Evolutionary conservation across 2,329 filamentous ascomycete species (phyloP).

Genomic region (Botryotinia globosa): DNA sequence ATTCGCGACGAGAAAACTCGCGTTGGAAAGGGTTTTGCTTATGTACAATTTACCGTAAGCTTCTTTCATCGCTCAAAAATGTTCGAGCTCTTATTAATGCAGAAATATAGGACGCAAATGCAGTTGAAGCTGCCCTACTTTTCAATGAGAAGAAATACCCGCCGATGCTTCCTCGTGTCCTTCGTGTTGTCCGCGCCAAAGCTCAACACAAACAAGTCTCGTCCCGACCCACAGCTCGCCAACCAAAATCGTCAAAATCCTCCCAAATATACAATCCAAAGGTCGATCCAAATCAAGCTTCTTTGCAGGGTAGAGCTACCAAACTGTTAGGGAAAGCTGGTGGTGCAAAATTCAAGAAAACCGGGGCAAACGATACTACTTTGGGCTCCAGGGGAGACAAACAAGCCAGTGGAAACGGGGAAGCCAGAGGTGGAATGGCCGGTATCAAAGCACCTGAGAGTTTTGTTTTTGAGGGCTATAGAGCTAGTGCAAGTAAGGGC

Average conservation of each 20-base stretch:
- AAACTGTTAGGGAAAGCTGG: conserved; percentile 72
- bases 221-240: conserved; percentile 27
- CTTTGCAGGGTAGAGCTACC: conserved; percentile 67
- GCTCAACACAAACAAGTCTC: conserved; percentile 42
- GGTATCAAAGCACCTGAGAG: conserved; percentile 57
- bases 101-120: conserved; percentile 64
- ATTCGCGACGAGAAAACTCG: conserved; percentile 85
- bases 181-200: conserved; percentile 78
- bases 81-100: conserved; percentile 21
- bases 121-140: conserved; percentile 86
- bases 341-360: conserved; percentile 44
- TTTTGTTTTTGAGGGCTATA: conserved; percentile 78
- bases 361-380: conserved; percentile 33
- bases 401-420: conserved; percentile 8
- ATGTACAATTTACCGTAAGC: conserved; percentile 84
- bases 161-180: conserved; percentile 82
- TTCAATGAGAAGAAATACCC: conserved; percentile 90
- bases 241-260: conserved; percentile 41
- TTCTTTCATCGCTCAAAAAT: neutral
- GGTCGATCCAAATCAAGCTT: conserved; percentile 65
- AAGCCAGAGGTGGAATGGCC: conserved; percentile 24
- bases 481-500: conserved; percentile 65
- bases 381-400: conserved; percentile 29
- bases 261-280: conserved; percentile 62
- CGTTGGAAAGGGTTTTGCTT: conserved; percentile 95